Conservation (phyloP, 768 basidiomycete genomes). For the Tricholoma flavovirens region DNA sequence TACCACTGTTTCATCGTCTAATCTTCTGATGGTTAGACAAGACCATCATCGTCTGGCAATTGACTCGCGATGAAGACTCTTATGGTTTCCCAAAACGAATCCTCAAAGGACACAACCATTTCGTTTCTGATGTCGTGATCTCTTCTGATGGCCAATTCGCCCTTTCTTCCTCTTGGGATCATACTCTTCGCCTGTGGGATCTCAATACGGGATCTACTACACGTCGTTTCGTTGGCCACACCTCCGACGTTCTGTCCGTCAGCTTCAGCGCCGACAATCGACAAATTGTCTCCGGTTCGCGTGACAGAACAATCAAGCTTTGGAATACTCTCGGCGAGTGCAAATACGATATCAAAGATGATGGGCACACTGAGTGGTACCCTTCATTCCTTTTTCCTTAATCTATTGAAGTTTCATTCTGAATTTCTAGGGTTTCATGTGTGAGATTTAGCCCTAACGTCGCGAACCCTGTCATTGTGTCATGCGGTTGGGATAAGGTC, state of each 20-base stretch:
- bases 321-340: conserved; percentile 99
- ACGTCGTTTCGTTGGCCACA: conserved; percentile 97
- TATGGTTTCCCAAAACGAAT: conserved; percentile 98
- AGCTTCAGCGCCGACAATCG: conserved; percentile 99
- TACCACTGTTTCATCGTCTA: conserved; percentile 7
- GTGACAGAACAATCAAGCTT: conserved; percentile 96
- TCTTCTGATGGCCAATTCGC: conserved; percentile 99
- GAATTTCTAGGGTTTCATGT: conserved; percentile 80
- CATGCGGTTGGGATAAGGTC: conserved; percentile 99
- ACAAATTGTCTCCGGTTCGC: conserved; percentile 97
- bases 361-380: conserved; percentile 94
- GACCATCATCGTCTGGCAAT: conserved; percentile 99
- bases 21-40: conserved; percentile 65
- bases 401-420: neutral
- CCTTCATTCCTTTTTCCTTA: conserved; percentile 19
- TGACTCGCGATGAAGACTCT: conserved; percentile 86
- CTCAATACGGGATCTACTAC: conserved; percentile 96
- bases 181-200: conserved; percentile 99
- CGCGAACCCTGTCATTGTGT: conserved; percentile 96
- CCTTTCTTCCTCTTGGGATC: conserved; percentile 99
- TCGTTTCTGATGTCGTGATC: conserved; percentile 97
- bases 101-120: conserved; percentile 98
- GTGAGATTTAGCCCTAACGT: conserved; percentile 99
- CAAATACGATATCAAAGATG: conserved; percentile 99
- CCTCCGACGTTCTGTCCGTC: conserved; percentile 95